phyloP scores from a whole-genome alignment of 1,139 yeast genomes.

The Kodamaea ohmeri region DNA sequence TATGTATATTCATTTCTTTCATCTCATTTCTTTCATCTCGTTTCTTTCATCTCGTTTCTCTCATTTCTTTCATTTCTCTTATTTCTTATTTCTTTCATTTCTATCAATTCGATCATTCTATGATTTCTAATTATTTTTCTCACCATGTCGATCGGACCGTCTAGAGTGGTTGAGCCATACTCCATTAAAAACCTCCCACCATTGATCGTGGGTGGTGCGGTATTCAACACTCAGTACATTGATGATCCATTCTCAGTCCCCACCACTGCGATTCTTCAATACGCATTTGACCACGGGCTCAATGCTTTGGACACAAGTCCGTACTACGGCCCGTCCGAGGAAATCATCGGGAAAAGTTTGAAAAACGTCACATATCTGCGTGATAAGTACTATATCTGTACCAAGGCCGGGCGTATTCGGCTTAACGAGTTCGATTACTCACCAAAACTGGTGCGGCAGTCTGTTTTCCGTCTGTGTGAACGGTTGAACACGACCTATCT shows the following conservation, averaged over 20 bases:
- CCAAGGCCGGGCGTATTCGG: constrained; percentile 80
- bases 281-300: constrained; percentile 66
- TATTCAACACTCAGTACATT: constrained; percentile 74
- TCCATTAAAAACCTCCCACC: constrained; percentile 47
- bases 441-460: constrained; percentile 53
- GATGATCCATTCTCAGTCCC: constrained; percentile 61
- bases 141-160: constrained; percentile 10
- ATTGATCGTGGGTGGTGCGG: constrained; percentile 80
- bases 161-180: constrained; percentile 19
- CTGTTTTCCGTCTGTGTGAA: constrained; percentile 63
- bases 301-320: constrained; percentile 89
- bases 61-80: not conserved
- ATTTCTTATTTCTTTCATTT: not conserved
- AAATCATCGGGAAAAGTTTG: constrained; percentile 66
- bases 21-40: too few species aligned
- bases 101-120: not conserved
- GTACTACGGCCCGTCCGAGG: constrained; percentile 88
- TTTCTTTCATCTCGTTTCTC: not conserved
- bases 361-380: constrained; percentile 47
- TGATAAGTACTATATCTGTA: constrained; percentile 66
- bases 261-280: constrained; percentile 51
- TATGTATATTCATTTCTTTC: too few species aligned
- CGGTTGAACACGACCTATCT: constrained; percentile 65
- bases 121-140: not conserved
- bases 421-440: constrained; percentile 75